These are phyloP conservation scores for Trypanosoma vivax DNA, from an alignment of 208 protist genomes.

Conservation along the genomic window DNA sequence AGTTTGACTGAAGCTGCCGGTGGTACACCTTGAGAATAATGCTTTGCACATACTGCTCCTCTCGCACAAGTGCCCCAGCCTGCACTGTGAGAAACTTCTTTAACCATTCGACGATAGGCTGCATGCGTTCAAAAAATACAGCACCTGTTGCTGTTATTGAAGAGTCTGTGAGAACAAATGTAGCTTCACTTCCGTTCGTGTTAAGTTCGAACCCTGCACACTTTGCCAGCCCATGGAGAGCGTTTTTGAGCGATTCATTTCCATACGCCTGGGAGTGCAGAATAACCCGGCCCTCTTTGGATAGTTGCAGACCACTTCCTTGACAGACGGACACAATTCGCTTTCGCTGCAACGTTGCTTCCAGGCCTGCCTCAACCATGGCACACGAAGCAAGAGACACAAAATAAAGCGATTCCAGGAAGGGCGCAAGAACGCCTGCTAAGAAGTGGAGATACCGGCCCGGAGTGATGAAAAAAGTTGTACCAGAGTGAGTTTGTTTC, in stretches of 20 bases:
- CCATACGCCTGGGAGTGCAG: conserved; percentile 6
- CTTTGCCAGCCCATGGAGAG: not conserved
- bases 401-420: conserved; percentile 14
- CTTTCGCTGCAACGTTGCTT: not conserved
- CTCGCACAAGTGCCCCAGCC: too few relatives aligned
- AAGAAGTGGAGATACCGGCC: conserved; percentile 1
- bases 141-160: not conserved
- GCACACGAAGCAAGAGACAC: conserved; percentile 8
- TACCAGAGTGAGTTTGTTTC: too few relatives aligned
- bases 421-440: conserved; percentile 5
- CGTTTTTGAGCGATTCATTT: conserved; percentile 6
- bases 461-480: too few relatives aligned
- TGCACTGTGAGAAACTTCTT: conserved; percentile 1
- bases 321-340: conserved; percentile 8
- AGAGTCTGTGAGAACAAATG: conserved; percentile 10
- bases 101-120: not conserved
- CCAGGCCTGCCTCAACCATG: not conserved
- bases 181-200: not conserved
- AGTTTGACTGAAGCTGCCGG: too few relatives aligned
- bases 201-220: not conserved
- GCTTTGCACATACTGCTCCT: too few relatives aligned
- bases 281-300: not conserved
- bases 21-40: too few relatives aligned
- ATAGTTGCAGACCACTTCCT: conserved; percentile 5
- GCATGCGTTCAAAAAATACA: not conserved